Conservation (phyloP, 2,329 filamentous ascomycete genomes). For the Sarocladiaceae sp. region DNA sequence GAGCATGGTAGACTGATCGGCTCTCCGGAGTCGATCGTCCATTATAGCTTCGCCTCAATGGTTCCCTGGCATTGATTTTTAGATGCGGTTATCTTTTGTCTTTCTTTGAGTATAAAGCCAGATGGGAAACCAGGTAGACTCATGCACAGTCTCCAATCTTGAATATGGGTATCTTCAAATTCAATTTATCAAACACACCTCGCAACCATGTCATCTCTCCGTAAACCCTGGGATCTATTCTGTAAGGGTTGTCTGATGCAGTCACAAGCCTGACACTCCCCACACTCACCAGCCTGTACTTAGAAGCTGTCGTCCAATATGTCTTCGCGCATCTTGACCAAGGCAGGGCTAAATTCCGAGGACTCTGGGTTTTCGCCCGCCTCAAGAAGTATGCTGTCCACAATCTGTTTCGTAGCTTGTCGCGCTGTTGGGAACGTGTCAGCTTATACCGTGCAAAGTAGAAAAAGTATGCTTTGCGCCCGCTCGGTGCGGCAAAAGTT, state of each 20-base stretch:
- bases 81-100: background rate
- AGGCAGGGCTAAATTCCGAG: slow-evolving; percentile 58
- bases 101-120: background rate
- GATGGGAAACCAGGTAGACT: background rate
- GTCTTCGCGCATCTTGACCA: slow-evolving; percentile 62
- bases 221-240: too few species aligned
- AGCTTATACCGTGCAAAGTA: background rate
- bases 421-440: slow-evolving; percentile 47
- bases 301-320: slow-evolving; percentile 61
- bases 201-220: background rate
- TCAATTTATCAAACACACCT: background rate
- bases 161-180: background rate
- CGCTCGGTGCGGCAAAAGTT: too few species aligned
- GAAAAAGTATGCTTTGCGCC: too few species aligned
- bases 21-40: background rate
- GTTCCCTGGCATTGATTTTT: background rate
- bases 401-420: slow-evolving; percentile 76
- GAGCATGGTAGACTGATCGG: background rate
- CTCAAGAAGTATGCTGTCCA: slow-evolving; percentile 73
- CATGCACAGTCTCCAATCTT: background rate
- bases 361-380: slow-evolving; percentile 60
- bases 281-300: too few species aligned
- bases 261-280: background rate
- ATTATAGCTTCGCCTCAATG: background rate
- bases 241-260: background rate